phyloP scores from a whole-genome alignment of 2,329 filamentous ascomycete species.

The Paecilomyces fulvus region DNA sequence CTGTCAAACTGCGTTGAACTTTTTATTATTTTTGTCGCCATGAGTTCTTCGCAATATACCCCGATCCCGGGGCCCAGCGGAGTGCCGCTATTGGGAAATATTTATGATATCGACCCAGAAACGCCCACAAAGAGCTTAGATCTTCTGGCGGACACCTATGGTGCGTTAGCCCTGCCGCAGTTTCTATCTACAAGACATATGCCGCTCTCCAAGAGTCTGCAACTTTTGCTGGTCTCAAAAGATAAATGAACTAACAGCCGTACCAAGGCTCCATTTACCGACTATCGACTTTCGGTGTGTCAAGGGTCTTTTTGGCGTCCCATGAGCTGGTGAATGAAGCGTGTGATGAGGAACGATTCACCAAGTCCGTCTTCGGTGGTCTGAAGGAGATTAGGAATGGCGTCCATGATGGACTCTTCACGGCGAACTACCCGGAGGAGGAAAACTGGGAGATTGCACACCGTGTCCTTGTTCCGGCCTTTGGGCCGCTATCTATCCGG shows the following conservation, averaged over 20 bases:
- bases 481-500: constrained; percentile 38
- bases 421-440: constrained; percentile 38
- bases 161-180: constrained; percentile 32
- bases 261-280: constrained; percentile 50
- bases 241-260: not conserved
- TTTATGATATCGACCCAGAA: constrained; percentile 54
- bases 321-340: constrained; percentile 53
- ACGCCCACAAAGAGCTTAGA: constrained; percentile 48
- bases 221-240: not conserved
- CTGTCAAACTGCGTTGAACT: not conserved
- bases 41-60: not conserved
- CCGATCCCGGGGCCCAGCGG: constrained; percentile 55
- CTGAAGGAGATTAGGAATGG: constrained; percentile 52
- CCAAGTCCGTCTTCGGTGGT: constrained; percentile 46
- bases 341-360: constrained; percentile 59
- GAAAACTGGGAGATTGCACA: constrained; percentile 58
- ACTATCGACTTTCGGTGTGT: constrained; percentile 41
- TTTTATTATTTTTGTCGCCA: not conserved
- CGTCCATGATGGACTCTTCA: constrained; percentile 59
- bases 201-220: not conserved
- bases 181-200: not conserved
- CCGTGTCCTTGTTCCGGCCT: constrained; percentile 38
- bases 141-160: constrained; percentile 57
- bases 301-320: constrained; percentile 42
- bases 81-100: constrained; percentile 58